Conservation (phyloP, 2,329 filamentous ascomycete species). For the Hymenoscyphus infarciens region DNA sequence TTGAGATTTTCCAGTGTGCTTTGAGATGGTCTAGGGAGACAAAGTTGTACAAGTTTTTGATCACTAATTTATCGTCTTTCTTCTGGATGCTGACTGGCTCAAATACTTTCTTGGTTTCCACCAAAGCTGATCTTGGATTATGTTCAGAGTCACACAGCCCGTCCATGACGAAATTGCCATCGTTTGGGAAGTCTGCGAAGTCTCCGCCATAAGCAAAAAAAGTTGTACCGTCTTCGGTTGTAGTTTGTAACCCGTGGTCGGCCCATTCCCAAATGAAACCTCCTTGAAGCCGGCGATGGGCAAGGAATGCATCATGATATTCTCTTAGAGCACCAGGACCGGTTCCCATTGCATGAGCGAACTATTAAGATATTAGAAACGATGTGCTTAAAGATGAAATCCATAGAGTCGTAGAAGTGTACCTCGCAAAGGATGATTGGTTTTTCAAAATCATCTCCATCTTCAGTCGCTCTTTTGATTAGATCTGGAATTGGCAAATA, state of each 20-base stretch:
- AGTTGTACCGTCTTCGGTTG: conserved; percentile 40
- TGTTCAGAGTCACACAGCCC: conserved; percentile 53
- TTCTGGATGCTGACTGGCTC: conserved; percentile 44
- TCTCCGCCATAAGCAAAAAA: conserved; percentile 61
- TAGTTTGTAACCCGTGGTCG: conserved; percentile 53
- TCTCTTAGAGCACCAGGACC: conserved; percentile 55
- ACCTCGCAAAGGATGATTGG: conserved; percentile 14
- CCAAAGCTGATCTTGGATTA: conserved; percentile 53
- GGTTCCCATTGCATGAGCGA: conserved; percentile 52
- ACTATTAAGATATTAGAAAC: conserved; percentile 13
- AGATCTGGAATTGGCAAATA: conserved; percentile 47
- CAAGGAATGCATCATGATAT: conserved; percentile 52
- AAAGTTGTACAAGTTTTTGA: conserved; percentile 51
- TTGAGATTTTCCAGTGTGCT: conserved; percentile 9
- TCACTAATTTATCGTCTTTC: conserved; percentile 33
- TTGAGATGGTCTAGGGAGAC: conserved; percentile 46
- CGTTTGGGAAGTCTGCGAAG: conserved; percentile 58
- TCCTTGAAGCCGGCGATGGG: conserved; percentile 50
- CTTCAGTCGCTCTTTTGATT: conserved; percentile 28
- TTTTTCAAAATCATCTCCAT: conserved; percentile 12
- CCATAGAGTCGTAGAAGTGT: neutral
- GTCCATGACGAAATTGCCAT: conserved; percentile 61
- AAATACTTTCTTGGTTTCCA: conserved; percentile 55
- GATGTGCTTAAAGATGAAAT: neutral
- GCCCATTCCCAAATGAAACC: conserved; percentile 63